Conservation (phyloP, 2,329 filamentous ascomycete species). For the Arthrocladium fulminans region DNA sequence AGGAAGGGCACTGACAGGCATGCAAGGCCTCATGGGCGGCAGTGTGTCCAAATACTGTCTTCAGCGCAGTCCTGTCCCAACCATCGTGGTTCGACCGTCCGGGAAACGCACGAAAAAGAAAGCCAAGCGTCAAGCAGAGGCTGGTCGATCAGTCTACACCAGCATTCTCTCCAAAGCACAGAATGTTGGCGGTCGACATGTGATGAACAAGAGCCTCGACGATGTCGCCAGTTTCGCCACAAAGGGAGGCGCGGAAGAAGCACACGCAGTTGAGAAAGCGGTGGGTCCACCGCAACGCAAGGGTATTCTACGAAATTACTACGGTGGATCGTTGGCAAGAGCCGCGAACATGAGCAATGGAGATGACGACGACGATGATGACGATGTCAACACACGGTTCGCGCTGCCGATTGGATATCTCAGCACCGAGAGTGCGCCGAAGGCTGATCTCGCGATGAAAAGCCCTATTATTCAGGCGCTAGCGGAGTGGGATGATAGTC, state of each 20-base stretch:
- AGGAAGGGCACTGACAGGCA: constrained; percentile 72
- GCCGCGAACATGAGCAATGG: constrained; percentile 16
- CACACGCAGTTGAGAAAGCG: constrained; percentile 42
- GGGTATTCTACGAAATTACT: constrained; percentile 18
- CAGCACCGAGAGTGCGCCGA: constrained; percentile 17
- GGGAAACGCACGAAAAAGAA: constrained; percentile 87
- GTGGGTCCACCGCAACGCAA: constrained; percentile 32
- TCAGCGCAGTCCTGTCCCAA: constrained; percentile 85
- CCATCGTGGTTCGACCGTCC: constrained; percentile 81
- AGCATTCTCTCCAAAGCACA: constrained; percentile 63
- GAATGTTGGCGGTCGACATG: constrained; percentile 41
- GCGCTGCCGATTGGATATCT: constrained; percentile 22
- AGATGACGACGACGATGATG: constrained; percentile 20
- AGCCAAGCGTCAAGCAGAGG: constrained; percentile 70
- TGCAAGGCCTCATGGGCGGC: constrained; percentile 77
- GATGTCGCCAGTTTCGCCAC: constrained; percentile 25
- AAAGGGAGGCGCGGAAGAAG: constrained; percentile 35
- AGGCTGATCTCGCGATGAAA: constrained; percentile 21
- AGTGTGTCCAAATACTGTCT: constrained; percentile 92
- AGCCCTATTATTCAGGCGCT: constrained; percentile 20
- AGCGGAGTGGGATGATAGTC: constrained; percentile 15
- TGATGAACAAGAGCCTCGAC: constrained; percentile 40
- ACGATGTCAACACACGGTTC: constrained; percentile 16
- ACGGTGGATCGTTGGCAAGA: constrained; percentile 19
- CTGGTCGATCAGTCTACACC: constrained; percentile 64